A percentile compares a stretch with the other conserved stretches of the same genome.
Evolutionary conservation across 2,329 filamentous ascomycete genomes (phyloP).

Genomic region (Coniochaeta sp.): DNA sequence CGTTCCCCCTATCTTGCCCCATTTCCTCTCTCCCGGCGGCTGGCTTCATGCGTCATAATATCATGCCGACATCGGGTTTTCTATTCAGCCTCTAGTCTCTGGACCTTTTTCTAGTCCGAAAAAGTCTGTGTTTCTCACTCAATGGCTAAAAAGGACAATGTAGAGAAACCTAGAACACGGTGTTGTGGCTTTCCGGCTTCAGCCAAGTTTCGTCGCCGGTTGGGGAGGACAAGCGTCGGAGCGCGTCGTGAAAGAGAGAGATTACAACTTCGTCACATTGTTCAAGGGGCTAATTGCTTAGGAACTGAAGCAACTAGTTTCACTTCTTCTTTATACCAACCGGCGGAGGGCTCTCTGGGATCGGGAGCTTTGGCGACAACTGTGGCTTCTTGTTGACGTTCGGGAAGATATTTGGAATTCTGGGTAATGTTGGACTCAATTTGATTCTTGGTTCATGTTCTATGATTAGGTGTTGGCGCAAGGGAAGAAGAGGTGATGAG

Average conservation of each 20-base stretch:
- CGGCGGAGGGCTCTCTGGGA: background rate
- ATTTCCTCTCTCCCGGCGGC: conserved; percentile 5
- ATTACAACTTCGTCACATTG: background rate
- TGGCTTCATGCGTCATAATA: conserved; percentile 3
- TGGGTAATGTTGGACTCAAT: background rate
- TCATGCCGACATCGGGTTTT: conserved; percentile 1
- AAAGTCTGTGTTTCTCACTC: conserved; percentile 1
- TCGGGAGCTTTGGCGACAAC: background rate
- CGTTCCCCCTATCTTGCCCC: too few species aligned
- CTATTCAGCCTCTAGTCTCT: conserved; percentile 1
- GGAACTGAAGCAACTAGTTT: conserved; percentile 21
- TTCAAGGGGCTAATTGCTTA: conserved; percentile 20
- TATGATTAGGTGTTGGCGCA: conserved; percentile 2
- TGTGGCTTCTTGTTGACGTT: background rate
- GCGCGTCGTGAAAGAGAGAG: background rate
- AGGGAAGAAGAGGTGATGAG: background rate
- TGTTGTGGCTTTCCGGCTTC: too few species aligned
- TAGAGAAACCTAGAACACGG: conserved; percentile 5
- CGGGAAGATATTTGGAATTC: background rate
- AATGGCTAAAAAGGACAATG: conserved; percentile 5
- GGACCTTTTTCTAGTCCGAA: background rate
- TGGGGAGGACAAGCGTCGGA: too few species aligned
- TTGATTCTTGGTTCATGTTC: background rate
- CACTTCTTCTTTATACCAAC: background rate
- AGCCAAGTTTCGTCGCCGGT: background rate